Evolutionary conservation across 441 rosid genomes (phyloP), one percentile per base, ranked within the genome.

Genomic region (Aleurites moluccanus): DNA sequence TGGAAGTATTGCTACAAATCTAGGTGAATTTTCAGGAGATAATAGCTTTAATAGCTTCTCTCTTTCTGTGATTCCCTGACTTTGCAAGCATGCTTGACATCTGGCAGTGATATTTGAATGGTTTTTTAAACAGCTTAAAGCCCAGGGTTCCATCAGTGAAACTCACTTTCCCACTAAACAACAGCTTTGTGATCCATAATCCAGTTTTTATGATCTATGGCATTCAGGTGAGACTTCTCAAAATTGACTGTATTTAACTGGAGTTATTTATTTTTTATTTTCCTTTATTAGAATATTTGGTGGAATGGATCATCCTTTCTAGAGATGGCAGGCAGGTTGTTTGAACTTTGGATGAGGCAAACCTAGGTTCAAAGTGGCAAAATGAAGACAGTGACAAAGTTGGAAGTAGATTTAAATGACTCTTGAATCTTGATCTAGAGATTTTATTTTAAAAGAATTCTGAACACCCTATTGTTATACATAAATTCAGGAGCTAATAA

Each of bases 1-100:
- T 93, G 89, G 91, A 83, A 88, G 44, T 87, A 85, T 79, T 93
- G 97, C 86, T 93, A 91, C 78, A 85, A 87, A 80, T 65, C 91
- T 76, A 88, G 97, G 98, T 93, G 62, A 69, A 49, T 79, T 71
- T 78, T 64, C 81, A 68, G 35, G 33, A 52, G 15, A 10, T 27
- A 64, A 75, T 55, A 50, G 60, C 67, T 65, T 63, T 30, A 44
- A 33, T n/a, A 23, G 11, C 45, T 65, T 47, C 33, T 49, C 71
- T 60, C n/a, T 67, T 57, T 20, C 35, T 28, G 7, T 30, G 25
- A 47, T 27, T 75, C n/a, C 33, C 11, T 57, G 30, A 23, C 25
- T 69, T 42, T 68, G 56, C 47, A 40, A 52, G 42, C 20, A 18
- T 71, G 16, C 38, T 15, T 61, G 63, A 53, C 6, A 73, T 25